A percentile compares a stretch with the other conserved stretches of the same genome.
Conservation (phyloP, 345 rosid genomes). For the Salix arbutifolia region DNA sequence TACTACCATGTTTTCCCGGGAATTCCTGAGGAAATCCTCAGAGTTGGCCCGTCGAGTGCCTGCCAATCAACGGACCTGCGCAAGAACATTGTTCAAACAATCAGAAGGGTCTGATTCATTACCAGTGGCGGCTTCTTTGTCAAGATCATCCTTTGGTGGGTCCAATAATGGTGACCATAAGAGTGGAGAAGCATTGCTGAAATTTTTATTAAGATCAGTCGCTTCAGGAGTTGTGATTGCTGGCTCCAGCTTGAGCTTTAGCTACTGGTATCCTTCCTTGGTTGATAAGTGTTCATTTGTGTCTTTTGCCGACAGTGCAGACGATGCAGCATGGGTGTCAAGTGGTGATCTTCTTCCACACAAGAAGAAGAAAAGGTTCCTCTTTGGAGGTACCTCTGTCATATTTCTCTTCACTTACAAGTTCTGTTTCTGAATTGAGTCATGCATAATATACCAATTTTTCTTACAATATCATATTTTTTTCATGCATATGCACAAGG, state of each 20-base stretch:
- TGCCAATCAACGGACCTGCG: background rate
- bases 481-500: too few species aligned
- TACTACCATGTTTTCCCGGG: slow-evolving; percentile 4
- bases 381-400: slow-evolving; percentile 4
- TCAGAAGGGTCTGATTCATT: background rate
- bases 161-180: background rate
- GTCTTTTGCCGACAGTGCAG: slow-evolving; percentile 27
- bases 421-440: background rate
- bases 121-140: too few species aligned
- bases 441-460: too few species aligned
- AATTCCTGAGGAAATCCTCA: background rate
- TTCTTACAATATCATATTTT: too few species aligned
- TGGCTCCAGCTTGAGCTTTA: slow-evolving; percentile 38
- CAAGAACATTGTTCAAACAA: background rate
- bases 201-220: slow-evolving; percentile 20
- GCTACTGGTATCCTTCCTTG: slow-evolving; percentile 18
- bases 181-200: slow-evolving; percentile 3
- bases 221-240: slow-evolving; percentile 24
- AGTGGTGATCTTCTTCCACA: slow-evolving; percentile 17
- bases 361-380: slow-evolving; percentile 9
- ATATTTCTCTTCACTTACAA: background rate
- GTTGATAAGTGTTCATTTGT: slow-evolving; percentile 7
- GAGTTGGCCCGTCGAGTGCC: background rate
- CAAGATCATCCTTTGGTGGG: slow-evolving; percentile 11
- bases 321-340: slow-evolving; percentile 6